Conservation (phyloP, 768 basidiomycete genomes). For the Paxillus ammoniavirescens region DNA sequence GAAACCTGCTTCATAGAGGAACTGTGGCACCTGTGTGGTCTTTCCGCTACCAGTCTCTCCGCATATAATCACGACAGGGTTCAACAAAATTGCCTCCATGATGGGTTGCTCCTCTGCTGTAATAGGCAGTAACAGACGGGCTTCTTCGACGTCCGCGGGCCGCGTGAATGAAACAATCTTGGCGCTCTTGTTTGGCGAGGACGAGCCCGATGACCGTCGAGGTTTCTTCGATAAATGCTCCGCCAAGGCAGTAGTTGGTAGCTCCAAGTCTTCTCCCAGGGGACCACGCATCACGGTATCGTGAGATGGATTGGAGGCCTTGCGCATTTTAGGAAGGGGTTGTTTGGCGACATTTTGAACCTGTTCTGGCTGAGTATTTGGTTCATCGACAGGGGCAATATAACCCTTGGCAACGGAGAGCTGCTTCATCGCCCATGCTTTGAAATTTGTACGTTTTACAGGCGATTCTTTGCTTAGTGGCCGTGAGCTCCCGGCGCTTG, state of each 20-base stretch:
- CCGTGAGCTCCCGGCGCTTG: constrained; percentile 16
- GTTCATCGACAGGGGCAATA: constrained; percentile 9
- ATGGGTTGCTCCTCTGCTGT: constrained; percentile 92
- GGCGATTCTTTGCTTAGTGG: constrained; percentile 16
- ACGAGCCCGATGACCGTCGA: constrained; percentile 1
- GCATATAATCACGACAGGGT: constrained; percentile 70
- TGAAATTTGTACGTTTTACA: constrained; percentile 61
- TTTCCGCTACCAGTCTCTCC: constrained; percentile 99
- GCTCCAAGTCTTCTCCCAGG: constrained; percentile 65
- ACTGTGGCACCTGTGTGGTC: constrained; percentile 97
- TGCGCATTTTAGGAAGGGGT: constrained; percentile 46
- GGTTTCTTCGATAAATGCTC: constrained; percentile 33
- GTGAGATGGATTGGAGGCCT: constrained; percentile 30
- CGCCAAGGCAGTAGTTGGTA: constrained; percentile 69
- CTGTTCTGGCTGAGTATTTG: constrained; percentile 14
- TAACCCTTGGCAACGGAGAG: constrained; percentile 51
- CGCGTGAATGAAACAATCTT: constrained; percentile 60
- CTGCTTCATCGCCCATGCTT: constrained; percentile 87
- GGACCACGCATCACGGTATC: constrained; percentile 68
- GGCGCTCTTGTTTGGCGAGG: constrained; percentile 21
- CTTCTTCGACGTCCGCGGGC: constrained; percentile 68
- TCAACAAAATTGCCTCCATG: constrained; percentile 85
- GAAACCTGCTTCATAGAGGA: constrained; percentile 96
- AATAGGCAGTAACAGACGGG: constrained; percentile 81
- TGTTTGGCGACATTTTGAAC: constrained; percentile 5